Evolutionary conservation across 768 basidiomycete genomes (phyloP).

Genomic region (Hygrocybe coccinea): DNA sequence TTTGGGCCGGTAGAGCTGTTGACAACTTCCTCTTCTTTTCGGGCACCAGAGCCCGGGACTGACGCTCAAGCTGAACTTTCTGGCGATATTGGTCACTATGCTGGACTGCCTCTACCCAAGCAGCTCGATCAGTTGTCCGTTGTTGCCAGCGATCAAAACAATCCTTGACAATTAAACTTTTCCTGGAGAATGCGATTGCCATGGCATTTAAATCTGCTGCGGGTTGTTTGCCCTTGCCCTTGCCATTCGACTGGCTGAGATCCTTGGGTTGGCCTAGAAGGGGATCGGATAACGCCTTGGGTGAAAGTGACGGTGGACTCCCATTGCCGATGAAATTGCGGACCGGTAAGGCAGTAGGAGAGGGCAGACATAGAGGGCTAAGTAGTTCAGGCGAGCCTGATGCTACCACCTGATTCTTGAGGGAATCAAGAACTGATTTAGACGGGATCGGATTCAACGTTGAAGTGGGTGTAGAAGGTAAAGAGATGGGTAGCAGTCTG

Average conservation of each 20-base stretch:
- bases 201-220: slow-evolving; percentile 35
- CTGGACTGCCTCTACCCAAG: slow-evolving; percentile 58
- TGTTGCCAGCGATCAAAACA: slow-evolving; percentile 46
- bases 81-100: slow-evolving; percentile 59
- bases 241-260: slow-evolving; percentile 2
- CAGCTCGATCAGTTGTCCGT: slow-evolving; percentile 40
- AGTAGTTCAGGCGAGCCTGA: slow-evolving; percentile 33
- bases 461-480: slow-evolving; percentile 43
- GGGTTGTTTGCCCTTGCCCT: slow-evolving; percentile 7
- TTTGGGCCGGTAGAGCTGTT: slow-evolving; percentile 14
- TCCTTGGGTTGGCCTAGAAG: background rate
- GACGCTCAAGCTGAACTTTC: slow-evolving; percentile 35
- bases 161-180: slow-evolving; percentile 37
- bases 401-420: slow-evolving; percentile 27
- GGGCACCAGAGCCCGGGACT: slow-evolving; percentile 9
- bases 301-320: slow-evolving; percentile 1
- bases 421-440: slow-evolving; percentile 29
- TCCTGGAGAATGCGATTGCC: slow-evolving; percentile 41
- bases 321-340: slow-evolving; percentile 12
- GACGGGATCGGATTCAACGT: slow-evolving; percentile 22
- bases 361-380: slow-evolving; percentile 41
- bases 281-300: background rate
- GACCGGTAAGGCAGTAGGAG: slow-evolving; percentile 21
- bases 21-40: slow-evolving; percentile 30
- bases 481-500: slow-evolving; percentile 41